phyloP scores from a whole-genome alignment of 208 protist genomes.

The Balamuthia mandrillaris region DNA sequence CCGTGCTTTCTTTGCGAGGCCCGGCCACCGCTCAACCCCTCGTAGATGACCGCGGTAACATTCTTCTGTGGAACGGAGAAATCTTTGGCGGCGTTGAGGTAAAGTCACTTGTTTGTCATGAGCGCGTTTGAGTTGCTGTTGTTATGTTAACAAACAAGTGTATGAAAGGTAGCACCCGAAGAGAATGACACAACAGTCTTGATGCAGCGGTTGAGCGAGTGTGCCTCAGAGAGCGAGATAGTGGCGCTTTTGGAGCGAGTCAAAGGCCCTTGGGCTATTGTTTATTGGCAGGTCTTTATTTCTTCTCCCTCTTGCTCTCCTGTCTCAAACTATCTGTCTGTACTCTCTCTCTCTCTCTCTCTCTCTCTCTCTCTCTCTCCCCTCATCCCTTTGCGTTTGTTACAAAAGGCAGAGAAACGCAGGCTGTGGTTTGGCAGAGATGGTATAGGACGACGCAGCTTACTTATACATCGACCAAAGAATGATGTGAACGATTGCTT shows the following conservation, averaged over 20 bases:
- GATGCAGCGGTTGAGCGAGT: background rate
- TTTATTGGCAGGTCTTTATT: constrained; percentile 15
- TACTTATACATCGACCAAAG: constrained; percentile 24
- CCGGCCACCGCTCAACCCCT: background rate
- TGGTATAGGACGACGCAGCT: constrained; percentile 48
- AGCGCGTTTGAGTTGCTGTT: background rate
- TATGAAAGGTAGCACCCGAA: background rate
- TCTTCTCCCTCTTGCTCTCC: background rate
- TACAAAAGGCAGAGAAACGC: background rate
- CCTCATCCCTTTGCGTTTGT: background rate
- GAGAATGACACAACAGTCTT: constrained; percentile 18
- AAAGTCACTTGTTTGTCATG: background rate
- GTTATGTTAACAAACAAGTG: background rate
- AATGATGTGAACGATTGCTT: background rate
- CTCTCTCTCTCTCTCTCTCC: background rate
- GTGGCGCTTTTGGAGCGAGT: background rate
- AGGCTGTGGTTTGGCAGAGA: constrained; percentile 50
- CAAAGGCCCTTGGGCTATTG: background rate
- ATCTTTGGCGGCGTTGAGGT: constrained; percentile 33
- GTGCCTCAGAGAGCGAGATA: background rate
- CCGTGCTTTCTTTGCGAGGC: constrained; percentile 9
- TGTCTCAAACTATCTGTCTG: background rate
- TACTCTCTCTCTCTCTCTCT: background rate
- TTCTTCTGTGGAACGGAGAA: constrained; percentile 36
- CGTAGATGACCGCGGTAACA: background rate